Conservation (phyloP, 257 asterid genomes). For the Ajuga chamaepitys region DNA sequence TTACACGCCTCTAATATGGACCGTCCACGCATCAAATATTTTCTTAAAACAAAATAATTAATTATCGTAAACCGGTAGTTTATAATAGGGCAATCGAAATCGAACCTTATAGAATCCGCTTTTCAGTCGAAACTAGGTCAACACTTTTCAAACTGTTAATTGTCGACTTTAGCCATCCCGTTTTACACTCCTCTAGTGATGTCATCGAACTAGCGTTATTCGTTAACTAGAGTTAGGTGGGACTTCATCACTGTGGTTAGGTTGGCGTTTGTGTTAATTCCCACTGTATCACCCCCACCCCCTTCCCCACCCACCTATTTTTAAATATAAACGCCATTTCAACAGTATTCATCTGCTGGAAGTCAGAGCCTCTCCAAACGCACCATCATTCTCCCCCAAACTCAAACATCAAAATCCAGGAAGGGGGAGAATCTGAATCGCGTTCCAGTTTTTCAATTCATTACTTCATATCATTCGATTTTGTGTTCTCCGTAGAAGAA, state of each 20-base stretch:
- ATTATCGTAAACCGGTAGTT: too few relatives aligned
- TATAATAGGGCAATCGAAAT: too few relatives aligned
- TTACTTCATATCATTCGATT: background rate
- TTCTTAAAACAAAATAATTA: too few relatives aligned
- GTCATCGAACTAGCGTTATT: too few relatives aligned
- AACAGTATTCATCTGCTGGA: background rate
- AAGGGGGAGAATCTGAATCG: slow-evolving; percentile 12
- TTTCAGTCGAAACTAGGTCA: too few relatives aligned
- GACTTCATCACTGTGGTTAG: slow-evolving; percentile 45
- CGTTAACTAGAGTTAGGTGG: slow-evolving; percentile 49
- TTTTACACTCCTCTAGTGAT: too few relatives aligned
- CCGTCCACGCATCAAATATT: too few relatives aligned
- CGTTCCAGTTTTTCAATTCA: background rate
- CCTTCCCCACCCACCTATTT: background rate
- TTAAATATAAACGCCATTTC: slow-evolving; percentile 12
- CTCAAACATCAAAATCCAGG: background rate
- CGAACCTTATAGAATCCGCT: too few relatives aligned
- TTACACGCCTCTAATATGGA: too few relatives aligned
- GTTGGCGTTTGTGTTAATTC: slow-evolving; percentile 23
- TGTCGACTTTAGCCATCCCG: too few relatives aligned
- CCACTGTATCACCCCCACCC: background rate
- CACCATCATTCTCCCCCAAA: slow-evolving; percentile 13
- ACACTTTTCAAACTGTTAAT: too few relatives aligned
- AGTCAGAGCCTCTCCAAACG: slow-evolving; percentile 24
- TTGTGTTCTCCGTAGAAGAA: background rate